Base-by-base conservation (phyloP, 768 basidiomycete genomes). In the Megacollybia marginata region DNA sequence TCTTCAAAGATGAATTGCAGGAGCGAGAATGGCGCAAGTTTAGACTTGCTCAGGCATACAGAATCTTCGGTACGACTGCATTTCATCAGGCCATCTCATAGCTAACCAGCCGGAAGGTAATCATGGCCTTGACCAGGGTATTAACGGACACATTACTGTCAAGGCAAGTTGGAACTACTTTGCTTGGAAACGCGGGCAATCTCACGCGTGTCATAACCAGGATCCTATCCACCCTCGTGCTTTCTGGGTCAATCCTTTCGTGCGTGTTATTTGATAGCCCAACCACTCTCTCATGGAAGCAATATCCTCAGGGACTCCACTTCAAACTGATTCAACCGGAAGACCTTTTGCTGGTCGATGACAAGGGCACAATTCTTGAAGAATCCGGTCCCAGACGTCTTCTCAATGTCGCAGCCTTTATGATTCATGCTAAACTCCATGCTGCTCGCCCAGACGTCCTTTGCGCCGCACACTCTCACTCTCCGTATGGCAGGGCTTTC, bases 221-320 rank as follows among this genome's bases (percentile, higher is more conserved):
- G 72, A 75, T 52, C 66, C 67, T 16, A 62, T 74, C 48, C 62
- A 59, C 36, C 54, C 66, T 16, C 65, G 70, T 53, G 69, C 69
- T 49, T 74, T 74, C 63, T 76, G 73, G 74, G 72, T 74, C 43
- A 75, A 76, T 52, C 73, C 73, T 2, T 71, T 71, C 52, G 73
- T 69, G 51, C 51, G 60, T 33, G 7, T 42, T 47, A 20, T 31
- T 43, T 40, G 19, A 16, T 16, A 16, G 35, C 35, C 16, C n/a
- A n/a, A n/a, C n/a, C n/a, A n/a, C n/a, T n/a, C n/a, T 9, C 23
- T 36, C 4, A 18, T 44, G 40, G n/a, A n/a, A n/a, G n/a, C n/a
- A n/a, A n/a, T n/a, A n/a, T n/a, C n/a, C 16, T 16, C 40, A 71
- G 69, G 72, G 75, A 18, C 55, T 69, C 15, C 74, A 75, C 55